Conservation (phyloP, 2,329 filamentous ascomycete genomes). For the Biscogniauxia mediterranea region DNA sequence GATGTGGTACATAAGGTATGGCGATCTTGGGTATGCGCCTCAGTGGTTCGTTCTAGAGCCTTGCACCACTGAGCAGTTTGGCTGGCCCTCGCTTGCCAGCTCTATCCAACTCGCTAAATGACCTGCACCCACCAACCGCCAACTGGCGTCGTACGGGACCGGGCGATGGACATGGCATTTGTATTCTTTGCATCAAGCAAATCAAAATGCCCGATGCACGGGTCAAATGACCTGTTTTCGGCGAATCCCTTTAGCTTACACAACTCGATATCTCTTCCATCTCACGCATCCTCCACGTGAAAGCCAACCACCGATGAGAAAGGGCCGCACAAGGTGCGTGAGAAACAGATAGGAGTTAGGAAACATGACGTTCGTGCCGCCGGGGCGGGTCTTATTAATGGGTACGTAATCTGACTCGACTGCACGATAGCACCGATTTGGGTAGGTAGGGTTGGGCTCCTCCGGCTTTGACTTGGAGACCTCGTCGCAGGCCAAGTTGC, state of each 20-base stretch:
- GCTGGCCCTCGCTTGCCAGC: not conserved
- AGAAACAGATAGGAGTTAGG: not conserved
- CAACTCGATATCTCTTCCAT: not conserved
- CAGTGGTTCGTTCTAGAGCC: not conserved
- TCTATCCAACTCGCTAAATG: not conserved
- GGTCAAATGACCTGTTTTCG: constrained; percentile 3
- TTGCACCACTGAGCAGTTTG: not conserved
- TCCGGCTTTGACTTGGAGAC: not conserved
- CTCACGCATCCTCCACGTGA: not conserved
- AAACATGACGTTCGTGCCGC: constrained; percentile 11
- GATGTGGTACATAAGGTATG: not conserved
- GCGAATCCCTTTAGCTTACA: not conserved
- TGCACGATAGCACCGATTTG: not conserved
- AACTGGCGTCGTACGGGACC: not conserved
- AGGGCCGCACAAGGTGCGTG: not conserved
- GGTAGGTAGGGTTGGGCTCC: not conserved
- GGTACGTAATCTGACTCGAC: constrained; percentile 14
- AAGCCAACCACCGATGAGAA: not conserved
- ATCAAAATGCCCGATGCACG: constrained; percentile 1
- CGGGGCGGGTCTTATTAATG: constrained; percentile 19
- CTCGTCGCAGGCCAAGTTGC: not conserved
- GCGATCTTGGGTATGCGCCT: too few species aligned
- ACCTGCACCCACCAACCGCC: not conserved
- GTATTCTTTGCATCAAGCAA: not conserved
- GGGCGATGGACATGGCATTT: constrained; percentile 1